Evolutionary conservation across 805 yeast genomes (phyloP), one percentile per base, ranked within the genome.

Genomic region (Huiozyma naganishii): DNA sequence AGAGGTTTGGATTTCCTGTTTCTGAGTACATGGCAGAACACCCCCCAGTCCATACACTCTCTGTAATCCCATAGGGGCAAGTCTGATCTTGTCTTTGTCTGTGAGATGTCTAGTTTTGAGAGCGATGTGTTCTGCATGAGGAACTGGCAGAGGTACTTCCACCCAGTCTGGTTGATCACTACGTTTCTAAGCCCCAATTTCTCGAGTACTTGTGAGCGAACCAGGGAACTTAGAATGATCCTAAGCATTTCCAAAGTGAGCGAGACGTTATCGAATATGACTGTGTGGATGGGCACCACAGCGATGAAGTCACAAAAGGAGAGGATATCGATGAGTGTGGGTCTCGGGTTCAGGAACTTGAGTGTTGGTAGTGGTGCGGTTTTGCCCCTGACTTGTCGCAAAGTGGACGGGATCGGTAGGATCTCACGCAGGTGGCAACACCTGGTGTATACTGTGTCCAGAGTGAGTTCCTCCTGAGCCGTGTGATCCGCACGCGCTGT

Each of bases 401-500:
- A 57, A 6, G 90, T 87, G 2, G 95, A 90, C 3, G 95, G 90
- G 41, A 89, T 89, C 1, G 97, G 97, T 48, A 89, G 62, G 45
- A 89, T 89, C 55, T 89, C 97, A 44, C 97, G 70, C 46, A 89
- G 67, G 61, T 89, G 97, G 59, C 97, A 89, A 61, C 97, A 90
- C 50, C 97, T 70, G 1, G 96, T 86, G 63, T 89, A 89, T 55
- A 90, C 70, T 39, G 78, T 73, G 53, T 86, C 95, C 42, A 70
- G 48, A 2, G 66, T 62, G 11, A 59, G 39, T 38, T 62, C 61
- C 27, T 33, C 40, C 29, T 37, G n/a, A 8, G 11, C 38, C 11
- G 23, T 17, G 2, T 17, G 23, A 6, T 29, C 28, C 40, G 11
- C 41, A n/a, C 44, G 45, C 11, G 52, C 63, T 38, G 61, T 66